phyloP scores from a whole-genome alignment of 805 yeast species.

The Ogataea sp. region DNA sequence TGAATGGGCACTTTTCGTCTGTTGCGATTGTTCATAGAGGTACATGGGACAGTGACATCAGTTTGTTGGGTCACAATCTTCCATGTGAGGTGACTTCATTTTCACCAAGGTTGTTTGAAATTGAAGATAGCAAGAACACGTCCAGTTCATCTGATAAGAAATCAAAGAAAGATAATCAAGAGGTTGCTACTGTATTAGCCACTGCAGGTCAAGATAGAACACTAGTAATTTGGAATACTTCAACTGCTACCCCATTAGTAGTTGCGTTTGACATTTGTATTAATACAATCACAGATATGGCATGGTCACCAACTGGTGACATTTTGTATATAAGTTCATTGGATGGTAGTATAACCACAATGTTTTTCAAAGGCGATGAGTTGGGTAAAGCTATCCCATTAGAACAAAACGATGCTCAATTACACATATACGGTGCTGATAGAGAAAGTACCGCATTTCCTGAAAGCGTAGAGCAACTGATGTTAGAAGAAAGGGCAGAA shows the following conservation, averaged over 20 bases:
- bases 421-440: constrained; percentile 82
- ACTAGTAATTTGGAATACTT: constrained; percentile 82
- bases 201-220: constrained; percentile 94
- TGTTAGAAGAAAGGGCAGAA: constrained; percentile 57
- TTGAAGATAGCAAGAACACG: too few relatives aligned
- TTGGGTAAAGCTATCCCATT: constrained; percentile 54
- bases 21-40: constrained; percentile 71
- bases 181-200: constrained; percentile 66
- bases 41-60: constrained; percentile 67
- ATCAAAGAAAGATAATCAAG: constrained; percentile 6
- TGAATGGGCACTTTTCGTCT: constrained; percentile 73
- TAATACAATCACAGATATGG: constrained; percentile 78
- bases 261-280: constrained; percentile 69
- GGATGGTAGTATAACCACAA: constrained; percentile 73
- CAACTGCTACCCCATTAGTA: constrained; percentile 65
- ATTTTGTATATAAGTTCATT: constrained; percentile 68
- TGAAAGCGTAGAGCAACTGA: constrained; percentile 74
- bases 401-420: constrained; percentile 57
- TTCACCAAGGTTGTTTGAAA: constrained; percentile 58
- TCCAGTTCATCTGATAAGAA: too few relatives aligned
- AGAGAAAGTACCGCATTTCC: constrained; percentile 80
- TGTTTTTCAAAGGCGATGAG: constrained; percentile 56
- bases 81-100: constrained; percentile 78
- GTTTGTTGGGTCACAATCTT: constrained; percentile 75
- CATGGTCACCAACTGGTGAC: constrained; percentile 82